Percentiles rank a stretch among this genome's conserved stretches.
Evolutionary conservation across 83 land plant genomes (phyloP).

Genomic region (Picea engelmannii): DNA sequence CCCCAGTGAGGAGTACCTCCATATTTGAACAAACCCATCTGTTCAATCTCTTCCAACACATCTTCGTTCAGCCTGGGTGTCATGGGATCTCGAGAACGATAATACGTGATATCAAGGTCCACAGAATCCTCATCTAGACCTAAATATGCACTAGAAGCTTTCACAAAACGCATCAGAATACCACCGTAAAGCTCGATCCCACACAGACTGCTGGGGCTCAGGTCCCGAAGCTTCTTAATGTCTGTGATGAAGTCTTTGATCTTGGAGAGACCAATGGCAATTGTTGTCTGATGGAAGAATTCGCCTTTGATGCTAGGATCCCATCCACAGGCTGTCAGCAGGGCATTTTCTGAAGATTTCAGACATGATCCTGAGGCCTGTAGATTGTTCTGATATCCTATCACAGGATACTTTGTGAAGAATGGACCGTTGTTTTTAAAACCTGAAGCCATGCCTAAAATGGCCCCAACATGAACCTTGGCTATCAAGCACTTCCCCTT

Average conservation of each 20-base stretch:
- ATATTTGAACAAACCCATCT: conserved; percentile 71
- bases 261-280: no score
- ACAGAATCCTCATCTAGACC: conserved; percentile 50
- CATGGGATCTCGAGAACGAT: conserved; percentile 21
- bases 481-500: conserved; percentile 26
- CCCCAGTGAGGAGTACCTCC: conserved; percentile 82
- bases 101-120: conserved; percentile 67
- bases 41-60: conserved; percentile 31
- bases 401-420: no score
- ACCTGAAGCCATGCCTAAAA: background rate
- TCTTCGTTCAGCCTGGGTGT: no score
- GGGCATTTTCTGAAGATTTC: background rate
- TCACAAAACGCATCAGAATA: background rate
- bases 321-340: no score
- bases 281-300: no score
- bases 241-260: conserved; percentile 44
- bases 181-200: no score
- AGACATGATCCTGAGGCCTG: conserved; percentile 32
- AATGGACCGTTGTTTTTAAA: no score
- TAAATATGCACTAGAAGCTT: conserved; percentile 50
- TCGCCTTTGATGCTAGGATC: no score
- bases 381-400: no score
- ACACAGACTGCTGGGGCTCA: no score
- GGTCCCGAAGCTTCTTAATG: conserved; percentile 44
- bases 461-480: background rate